Evolutionary conservation across 306 rosid genomes (phyloP).

Genomic region (Vachellia collinsii): DNA sequence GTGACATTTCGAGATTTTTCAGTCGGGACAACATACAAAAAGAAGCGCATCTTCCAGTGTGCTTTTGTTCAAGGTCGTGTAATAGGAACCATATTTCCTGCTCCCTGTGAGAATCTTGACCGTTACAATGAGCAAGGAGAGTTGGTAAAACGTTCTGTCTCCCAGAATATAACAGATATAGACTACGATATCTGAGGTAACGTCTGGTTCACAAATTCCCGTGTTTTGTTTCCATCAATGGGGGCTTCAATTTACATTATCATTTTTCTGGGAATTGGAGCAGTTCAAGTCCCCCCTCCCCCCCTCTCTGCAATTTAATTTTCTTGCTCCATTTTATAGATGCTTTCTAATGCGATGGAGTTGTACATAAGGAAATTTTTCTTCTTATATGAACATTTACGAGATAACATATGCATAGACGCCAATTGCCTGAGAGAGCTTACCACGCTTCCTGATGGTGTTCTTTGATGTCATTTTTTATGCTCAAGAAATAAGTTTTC

Average conservation of each 20-base stretch:
- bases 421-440: background rate
- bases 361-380: slow-evolving; percentile 51
- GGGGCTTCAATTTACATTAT: slow-evolving; percentile 40
- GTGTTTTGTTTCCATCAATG: slow-evolving; percentile 22
- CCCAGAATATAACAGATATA: slow-evolving; percentile 83
- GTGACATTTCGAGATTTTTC: no score
- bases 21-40: no score
- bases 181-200: slow-evolving; percentile 84
- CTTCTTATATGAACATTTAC: slow-evolving; percentile 26
- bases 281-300: slow-evolving; percentile 14
- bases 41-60: no score
- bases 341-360: slow-evolving; percentile 42
- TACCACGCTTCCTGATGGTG: background rate
- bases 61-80: no score
- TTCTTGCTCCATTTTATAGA: slow-evolving; percentile 46
- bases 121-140: slow-evolving; percentile 77
- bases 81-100: slow-evolving; percentile 87
- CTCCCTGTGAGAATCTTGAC: slow-evolving; percentile 97
- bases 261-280: slow-evolving; percentile 35
- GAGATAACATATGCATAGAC: slow-evolving; percentile 1
- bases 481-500: background rate
- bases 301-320: slow-evolving; percentile 24
- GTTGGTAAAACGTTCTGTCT: slow-evolving; percentile 72
- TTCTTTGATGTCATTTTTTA: background rate
- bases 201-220: slow-evolving; percentile 25